Conservation (phyloP, 441 rosid species). For the Gossypium trilobum region DNA sequence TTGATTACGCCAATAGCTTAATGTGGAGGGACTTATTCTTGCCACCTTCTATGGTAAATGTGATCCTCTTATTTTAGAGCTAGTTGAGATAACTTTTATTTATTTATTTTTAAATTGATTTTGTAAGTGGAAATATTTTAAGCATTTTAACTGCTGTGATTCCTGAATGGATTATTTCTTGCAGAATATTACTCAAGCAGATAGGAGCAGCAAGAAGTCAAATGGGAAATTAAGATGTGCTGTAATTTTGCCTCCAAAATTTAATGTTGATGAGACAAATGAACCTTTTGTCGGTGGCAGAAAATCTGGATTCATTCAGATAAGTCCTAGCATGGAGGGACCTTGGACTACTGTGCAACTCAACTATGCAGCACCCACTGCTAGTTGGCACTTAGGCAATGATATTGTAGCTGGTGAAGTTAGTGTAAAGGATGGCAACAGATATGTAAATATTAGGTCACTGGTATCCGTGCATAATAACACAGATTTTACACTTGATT, state of each 20-base stretch:
- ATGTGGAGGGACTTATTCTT: slow-evolving; percentile 64
- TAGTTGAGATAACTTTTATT: background rate
- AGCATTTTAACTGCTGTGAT: background rate
- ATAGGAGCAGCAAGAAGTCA: slow-evolving; percentile 24
- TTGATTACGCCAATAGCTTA: slow-evolving; percentile 43
- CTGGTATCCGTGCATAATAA: slow-evolving; percentile 68
- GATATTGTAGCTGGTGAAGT: slow-evolving; percentile 97
- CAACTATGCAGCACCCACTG: slow-evolving; percentile 93
- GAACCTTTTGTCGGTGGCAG: slow-evolving; percentile 26
- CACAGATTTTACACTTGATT: slow-evolving; percentile 61
- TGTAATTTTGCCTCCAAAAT: slow-evolving; percentile 47
- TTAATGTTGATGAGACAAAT: slow-evolving; percentile 40
- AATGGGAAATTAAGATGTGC: slow-evolving; percentile 70
- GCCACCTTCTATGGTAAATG: slow-evolving; percentile 42
- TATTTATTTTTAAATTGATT: background rate
- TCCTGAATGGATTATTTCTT: slow-evolving; percentile 14
- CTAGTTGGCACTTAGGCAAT: slow-evolving; percentile 92
- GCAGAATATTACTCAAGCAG: slow-evolving; percentile 46
- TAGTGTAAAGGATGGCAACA: slow-evolving; percentile 67
- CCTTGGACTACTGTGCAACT: slow-evolving; percentile 96
- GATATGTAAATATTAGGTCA: slow-evolving; percentile 82
- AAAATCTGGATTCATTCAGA: slow-evolving; percentile 81
- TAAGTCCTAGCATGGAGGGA: slow-evolving; percentile 84
- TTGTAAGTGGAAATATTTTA: slow-evolving; percentile 1
- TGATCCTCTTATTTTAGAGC: slow-evolving; percentile 5